These are phyloP conservation scores for Cornus suecica DNA, from an alignment of 148 eudicot genomes.

Conservation along the genomic window DNA sequence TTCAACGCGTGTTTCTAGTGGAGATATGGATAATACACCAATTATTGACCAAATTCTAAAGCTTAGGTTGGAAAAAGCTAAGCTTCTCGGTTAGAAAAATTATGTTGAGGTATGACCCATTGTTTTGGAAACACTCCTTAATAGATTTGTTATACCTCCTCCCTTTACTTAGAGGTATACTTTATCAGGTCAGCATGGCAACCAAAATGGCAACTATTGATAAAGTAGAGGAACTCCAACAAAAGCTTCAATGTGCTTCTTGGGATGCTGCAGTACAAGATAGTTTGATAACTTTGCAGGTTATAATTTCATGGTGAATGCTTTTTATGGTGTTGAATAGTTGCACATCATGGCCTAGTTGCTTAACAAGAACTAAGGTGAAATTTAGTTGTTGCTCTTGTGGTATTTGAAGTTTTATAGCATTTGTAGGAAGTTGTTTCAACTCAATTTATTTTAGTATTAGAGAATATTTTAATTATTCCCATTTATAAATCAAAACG, in stretches of 20 bases:
- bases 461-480: not conserved
- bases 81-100: conserved; percentile 88
- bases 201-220: conserved; percentile 97
- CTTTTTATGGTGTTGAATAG: not conserved
- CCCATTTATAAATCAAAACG: not conserved
- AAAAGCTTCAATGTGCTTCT: conserved; percentile 88
- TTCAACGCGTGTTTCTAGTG: conserved; percentile 91
- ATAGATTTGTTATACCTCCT: not conserved
- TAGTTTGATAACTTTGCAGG: conserved; percentile 14
- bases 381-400: not conserved
- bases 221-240: conserved; percentile 87
- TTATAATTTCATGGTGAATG: conserved; percentile 1
- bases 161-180: conserved; percentile 9
- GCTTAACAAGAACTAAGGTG: not conserved
- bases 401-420: not conserved
- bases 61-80: conserved; percentile 86
- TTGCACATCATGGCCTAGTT: not conserved
- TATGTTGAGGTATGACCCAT: conserved; percentile 75
- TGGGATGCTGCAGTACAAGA: conserved; percentile 96
- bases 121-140: not conserved
- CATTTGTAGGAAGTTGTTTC: not conserved
- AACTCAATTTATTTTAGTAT: not conserved
- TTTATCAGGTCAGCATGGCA: conserved; percentile 92
- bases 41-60: conserved; percentile 82
- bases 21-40: conserved; percentile 83